Percentiles rank a stretch among this genome's conserved stretches.
Conservation (phyloP, 805 yeast species). For the Wickerhamomyces canadensis region DNA sequence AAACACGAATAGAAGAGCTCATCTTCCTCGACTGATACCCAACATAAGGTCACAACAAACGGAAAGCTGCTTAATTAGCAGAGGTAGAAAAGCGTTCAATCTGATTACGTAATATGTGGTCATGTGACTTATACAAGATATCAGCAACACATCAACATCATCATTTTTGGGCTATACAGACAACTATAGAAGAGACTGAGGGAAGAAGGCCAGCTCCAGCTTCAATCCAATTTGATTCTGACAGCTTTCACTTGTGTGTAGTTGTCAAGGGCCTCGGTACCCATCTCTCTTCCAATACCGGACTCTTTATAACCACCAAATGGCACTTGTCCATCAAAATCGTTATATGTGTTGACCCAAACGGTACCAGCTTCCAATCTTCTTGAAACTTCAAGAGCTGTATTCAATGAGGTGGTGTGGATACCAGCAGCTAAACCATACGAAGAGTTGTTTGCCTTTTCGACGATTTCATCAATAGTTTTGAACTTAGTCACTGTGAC, state of each 20-base stretch:
- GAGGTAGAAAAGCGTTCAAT: too few relatives aligned
- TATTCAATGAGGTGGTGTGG: conserved; percentile 64
- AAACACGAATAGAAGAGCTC: conserved; percentile 3
- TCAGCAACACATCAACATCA: too few relatives aligned
- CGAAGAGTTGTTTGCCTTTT: conserved; percentile 64
- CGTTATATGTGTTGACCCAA: conserved; percentile 80
- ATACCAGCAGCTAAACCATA: conserved; percentile 86
- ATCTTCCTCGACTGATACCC: too few relatives aligned
- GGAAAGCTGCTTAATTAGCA: too few relatives aligned
- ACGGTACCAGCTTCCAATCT: conserved; percentile 71
- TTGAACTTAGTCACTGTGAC: conserved; percentile 56
- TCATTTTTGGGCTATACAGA: too few relatives aligned
- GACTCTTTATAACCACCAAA: conserved; percentile 86
- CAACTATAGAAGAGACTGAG: too few relatives aligned
- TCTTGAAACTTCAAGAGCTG: conserved; percentile 58
- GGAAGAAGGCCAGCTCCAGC: not conserved
- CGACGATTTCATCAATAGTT: conserved; percentile 65
- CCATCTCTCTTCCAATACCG: conserved; percentile 88
- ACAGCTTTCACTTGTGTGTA: conserved; percentile 82
- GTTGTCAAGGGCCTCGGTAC: conserved; percentile 73
- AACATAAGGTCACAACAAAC: too few relatives aligned
- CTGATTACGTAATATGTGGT: too few relatives aligned
- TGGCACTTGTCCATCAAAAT: conserved; percentile 78
- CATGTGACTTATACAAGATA: too few relatives aligned
- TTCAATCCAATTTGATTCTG: conserved; percentile 32